phyloP scores from a whole-genome alignment of 768 basidiomycete species.

The Rubroboletus satanas region DNA sequence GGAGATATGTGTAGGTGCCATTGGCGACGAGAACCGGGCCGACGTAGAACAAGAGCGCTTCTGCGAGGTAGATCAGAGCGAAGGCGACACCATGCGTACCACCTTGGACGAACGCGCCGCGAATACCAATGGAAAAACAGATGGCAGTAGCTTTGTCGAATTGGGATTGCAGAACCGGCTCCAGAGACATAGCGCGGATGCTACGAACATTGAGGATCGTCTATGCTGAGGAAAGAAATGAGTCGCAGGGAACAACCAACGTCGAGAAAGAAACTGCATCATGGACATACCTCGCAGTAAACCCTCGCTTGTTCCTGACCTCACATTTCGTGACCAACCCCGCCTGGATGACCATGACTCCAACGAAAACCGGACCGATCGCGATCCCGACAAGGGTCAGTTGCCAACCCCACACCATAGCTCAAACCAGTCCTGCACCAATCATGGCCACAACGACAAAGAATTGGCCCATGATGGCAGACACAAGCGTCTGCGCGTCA shows the following conservation, averaged over 20 bases:
- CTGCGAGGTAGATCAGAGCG: too few species aligned
- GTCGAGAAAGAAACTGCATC: not conserved
- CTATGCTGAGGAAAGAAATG: conserved; percentile 31
- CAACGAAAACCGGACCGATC: conserved; percentile 80
- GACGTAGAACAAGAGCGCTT: too few species aligned
- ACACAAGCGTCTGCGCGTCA: conserved; percentile 76
- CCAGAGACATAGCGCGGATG: conserved; percentile 85
- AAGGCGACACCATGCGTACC: too few species aligned
- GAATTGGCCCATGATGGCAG: conserved; percentile 66
- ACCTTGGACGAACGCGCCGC: too few species aligned
- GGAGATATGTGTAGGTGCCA: too few species aligned
- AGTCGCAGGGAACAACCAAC: not conserved
- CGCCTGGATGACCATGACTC: too few species aligned
- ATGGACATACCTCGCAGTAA: conserved; percentile 74
- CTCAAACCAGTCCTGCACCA: not conserved
- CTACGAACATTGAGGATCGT: conserved; percentile 80
- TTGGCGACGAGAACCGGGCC: too few species aligned
- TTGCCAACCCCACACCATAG: conserved; percentile 54
- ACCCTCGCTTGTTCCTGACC: conserved; percentile 45
- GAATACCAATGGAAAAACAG: too few species aligned
- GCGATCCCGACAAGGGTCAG: conserved; percentile 88
- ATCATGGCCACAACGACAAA: conserved; percentile 80
- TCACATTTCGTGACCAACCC: conserved; percentile 48
- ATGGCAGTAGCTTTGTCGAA: too few species aligned
- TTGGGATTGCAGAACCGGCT: conserved; percentile 58